Conservation (phyloP, 2,329 filamentous ascomycete genomes). For the Apiospora saccharicola region DNA sequence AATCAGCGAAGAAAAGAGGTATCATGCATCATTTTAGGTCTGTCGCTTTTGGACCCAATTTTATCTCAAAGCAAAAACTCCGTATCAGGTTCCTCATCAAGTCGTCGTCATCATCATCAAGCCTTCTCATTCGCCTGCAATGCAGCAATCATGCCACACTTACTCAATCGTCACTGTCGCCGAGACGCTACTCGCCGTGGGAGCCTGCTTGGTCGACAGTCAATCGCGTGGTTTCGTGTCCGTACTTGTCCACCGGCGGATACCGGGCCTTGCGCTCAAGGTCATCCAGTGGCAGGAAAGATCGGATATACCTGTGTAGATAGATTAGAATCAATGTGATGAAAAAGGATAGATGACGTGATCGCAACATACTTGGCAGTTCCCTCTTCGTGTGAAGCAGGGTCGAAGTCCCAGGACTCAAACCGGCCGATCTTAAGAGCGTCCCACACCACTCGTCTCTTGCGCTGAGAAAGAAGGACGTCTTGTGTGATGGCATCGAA, state of each 20-base stretch:
- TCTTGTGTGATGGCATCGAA: constrained; percentile 78
- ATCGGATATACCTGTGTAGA: constrained; percentile 77
- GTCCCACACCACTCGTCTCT: constrained; percentile 79
- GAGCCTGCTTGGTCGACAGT: constrained; percentile 53
- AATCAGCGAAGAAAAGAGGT: constrained; percentile 9
- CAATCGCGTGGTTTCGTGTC: constrained; percentile 54
- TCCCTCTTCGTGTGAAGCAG: constrained; percentile 66
- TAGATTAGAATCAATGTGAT: background rate
- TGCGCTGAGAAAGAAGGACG: constrained; percentile 80
- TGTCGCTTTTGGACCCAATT: background rate
- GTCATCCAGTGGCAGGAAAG: constrained; percentile 80
- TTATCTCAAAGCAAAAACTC: background rate
- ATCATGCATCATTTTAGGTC: constrained; percentile 10
- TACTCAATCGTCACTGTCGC: background rate
- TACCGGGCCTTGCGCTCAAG: constrained; percentile 79
- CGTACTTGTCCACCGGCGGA: constrained; percentile 67
- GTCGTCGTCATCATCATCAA: constrained; percentile 8
- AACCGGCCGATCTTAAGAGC: constrained; percentile 79
- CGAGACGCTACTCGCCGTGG: constrained; percentile 46
- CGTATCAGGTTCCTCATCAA: background rate
- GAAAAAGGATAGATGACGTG: background rate
- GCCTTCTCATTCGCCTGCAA: background rate
- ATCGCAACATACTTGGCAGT: constrained; percentile 62
- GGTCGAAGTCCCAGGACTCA: constrained; percentile 87
- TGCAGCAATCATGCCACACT: background rate